Conservation (phyloP, 2,329 filamentous ascomycete genomes). For the Colletotrichum magnum region DNA sequence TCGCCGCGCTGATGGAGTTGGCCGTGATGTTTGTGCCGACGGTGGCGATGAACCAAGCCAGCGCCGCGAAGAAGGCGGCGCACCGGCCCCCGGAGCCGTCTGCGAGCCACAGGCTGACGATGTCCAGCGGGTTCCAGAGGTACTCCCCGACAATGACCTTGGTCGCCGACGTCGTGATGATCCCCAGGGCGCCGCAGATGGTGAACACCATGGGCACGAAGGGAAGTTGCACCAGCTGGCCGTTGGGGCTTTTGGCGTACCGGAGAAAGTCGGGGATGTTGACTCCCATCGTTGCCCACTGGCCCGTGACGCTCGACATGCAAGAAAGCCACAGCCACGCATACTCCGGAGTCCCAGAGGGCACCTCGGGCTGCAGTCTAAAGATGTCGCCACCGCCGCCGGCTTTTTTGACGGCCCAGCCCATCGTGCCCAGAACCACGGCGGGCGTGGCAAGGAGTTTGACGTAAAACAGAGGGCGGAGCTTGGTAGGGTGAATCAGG, state of each 20-base stretch:
- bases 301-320: slow-evolving; percentile 40
- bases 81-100: slow-evolving; percentile 58
- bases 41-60: slow-evolving; percentile 67
- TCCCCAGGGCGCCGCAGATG: slow-evolving; percentile 62
- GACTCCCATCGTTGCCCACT: slow-evolving; percentile 51
- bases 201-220: slow-evolving; percentile 63
- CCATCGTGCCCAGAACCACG: slow-evolving; percentile 42
- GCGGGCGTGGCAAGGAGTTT: slow-evolving; percentile 53
- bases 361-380: slow-evolving; percentile 26
- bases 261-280: slow-evolving; percentile 64
- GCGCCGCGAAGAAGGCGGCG: slow-evolving; percentile 63
- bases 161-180: slow-evolving; percentile 68
- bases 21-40: slow-evolving; percentile 71
- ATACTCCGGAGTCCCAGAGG: slow-evolving; percentile 30
- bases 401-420: slow-evolving; percentile 37
- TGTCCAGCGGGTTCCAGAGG: slow-evolving; percentile 65
- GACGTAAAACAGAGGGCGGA: slow-evolving; percentile 68
- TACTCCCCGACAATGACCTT: slow-evolving; percentile 57
- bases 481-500: slow-evolving; percentile 67
- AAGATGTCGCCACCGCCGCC: slow-evolving; percentile 43
- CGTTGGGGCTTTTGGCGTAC: slow-evolving; percentile 46
- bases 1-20: slow-evolving; percentile 68
- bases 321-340: slow-evolving; percentile 37
- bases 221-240: slow-evolving; percentile 46
- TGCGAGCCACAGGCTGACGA: slow-evolving; percentile 58